Evolutionary conservation across 1,139 yeast genomes (phyloP).

Genomic region (Scheffersomyces titani): DNA sequence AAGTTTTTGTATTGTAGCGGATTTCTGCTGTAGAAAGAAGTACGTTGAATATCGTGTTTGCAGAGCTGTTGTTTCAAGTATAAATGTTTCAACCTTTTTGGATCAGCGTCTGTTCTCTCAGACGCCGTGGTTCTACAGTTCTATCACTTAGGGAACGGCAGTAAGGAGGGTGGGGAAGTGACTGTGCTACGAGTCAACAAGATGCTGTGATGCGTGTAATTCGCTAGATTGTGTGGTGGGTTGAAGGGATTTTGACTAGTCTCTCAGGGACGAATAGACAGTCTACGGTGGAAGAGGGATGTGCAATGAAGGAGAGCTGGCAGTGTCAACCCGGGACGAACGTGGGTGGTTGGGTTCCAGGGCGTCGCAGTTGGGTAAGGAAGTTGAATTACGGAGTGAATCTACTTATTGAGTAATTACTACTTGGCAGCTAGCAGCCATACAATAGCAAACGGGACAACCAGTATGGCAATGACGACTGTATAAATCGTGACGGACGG

Average conservation of each 20-base stretch:
- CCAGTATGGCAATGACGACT: background rate
- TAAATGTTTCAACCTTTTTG: background rate
- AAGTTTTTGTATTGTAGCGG: background rate
- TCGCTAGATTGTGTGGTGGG: background rate
- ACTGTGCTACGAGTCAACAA: background rate
- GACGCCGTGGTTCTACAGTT: background rate
- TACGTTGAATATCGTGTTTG: background rate
- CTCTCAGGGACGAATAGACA: background rate
- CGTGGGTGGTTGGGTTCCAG: background rate
- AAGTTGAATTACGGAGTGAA: background rate
- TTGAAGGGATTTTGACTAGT: background rate
- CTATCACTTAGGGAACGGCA: background rate
- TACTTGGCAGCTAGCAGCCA: background rate
- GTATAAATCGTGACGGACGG: background rate
- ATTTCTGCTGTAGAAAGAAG: background rate
- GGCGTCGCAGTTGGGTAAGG: background rate
- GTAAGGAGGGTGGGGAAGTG: background rate
- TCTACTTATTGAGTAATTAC: background rate
- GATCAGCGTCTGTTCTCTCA: background rate
- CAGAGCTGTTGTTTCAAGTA: background rate
- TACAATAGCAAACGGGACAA: background rate
- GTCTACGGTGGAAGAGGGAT: background rate
- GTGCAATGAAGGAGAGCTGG: background rate
- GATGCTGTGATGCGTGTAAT: background rate
- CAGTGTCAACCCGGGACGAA: background rate